A percentile compares a stretch with the other conserved stretches of the same genome.
Conservation (phyloP, 176 grass and related monocot genomes). For the Melocanna baccifera region DNA sequence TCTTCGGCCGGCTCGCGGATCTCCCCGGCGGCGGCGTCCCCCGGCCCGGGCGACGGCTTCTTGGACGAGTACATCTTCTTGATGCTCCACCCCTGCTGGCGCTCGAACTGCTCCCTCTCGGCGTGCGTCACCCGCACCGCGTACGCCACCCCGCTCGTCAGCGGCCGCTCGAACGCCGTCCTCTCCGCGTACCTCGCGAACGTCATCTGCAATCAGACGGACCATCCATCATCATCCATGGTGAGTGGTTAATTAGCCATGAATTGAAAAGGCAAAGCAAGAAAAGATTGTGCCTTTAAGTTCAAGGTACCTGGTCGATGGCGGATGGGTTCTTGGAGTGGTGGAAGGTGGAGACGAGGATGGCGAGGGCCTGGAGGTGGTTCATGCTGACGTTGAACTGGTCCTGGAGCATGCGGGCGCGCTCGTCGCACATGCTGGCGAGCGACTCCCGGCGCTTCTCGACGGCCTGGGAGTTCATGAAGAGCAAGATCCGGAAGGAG, state of each 20-base stretch:
- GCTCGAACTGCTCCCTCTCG: constrained; percentile 88
- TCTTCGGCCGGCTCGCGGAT: constrained; percentile 56
- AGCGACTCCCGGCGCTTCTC: constrained; percentile 71
- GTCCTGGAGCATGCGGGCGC: constrained; percentile 94
- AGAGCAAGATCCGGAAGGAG: constrained; percentile 15
- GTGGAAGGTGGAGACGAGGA: constrained; percentile 93
- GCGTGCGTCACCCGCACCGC: constrained; percentile 72
- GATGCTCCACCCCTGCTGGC: constrained; percentile 80
- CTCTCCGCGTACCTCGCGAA: constrained; percentile 94
- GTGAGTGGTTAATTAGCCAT: background rate
- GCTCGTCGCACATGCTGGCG: constrained; percentile 89
- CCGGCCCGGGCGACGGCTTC: constrained; percentile 45
- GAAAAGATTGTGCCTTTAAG: background rate
- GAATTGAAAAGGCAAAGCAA: background rate
- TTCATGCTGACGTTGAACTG: constrained; percentile 99
- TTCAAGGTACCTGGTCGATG: constrained; percentile 72
- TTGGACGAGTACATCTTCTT: constrained; percentile 93
- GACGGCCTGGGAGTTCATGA: constrained; percentile 35
- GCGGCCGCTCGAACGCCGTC: constrained; percentile 95
- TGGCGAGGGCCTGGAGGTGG: constrained; percentile 93
- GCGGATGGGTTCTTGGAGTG: constrained; percentile 78
- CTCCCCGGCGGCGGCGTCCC: constrained; percentile 50
- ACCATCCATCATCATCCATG: background rate
- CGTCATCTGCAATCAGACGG: constrained; percentile 46
- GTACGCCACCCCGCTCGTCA: constrained; percentile 97